Percentiles rank a stretch among this genome's conserved stretches.
These are phyloP conservation scores for Nigrospora oryzae DNA, from an alignment of 2,329 filamentous ascomycete species.

Conservation along the genomic window DNA sequence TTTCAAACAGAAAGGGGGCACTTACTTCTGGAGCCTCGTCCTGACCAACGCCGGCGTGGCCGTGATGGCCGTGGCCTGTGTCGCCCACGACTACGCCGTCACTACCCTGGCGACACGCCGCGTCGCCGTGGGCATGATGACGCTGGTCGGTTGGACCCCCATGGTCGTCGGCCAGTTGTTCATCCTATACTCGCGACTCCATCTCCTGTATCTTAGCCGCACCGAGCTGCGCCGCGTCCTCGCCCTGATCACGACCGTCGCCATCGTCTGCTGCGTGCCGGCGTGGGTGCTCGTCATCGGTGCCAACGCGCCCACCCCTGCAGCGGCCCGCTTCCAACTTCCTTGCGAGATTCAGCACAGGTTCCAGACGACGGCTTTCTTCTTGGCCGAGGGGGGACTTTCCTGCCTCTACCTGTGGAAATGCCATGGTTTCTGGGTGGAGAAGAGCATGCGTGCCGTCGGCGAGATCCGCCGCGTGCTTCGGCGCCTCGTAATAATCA, in stretches of 20 bases:
- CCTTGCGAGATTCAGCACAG: slow-evolving; percentile 10
- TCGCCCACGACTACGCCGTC: slow-evolving; percentile 8
- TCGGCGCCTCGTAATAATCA: too few species aligned
- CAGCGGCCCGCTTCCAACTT: background rate
- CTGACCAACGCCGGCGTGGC: slow-evolving; percentile 16
- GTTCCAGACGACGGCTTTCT: slow-evolving; percentile 32
- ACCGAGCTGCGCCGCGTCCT: slow-evolving; percentile 38
- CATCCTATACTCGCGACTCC: slow-evolving; percentile 52
- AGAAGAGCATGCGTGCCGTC: too few species aligned
- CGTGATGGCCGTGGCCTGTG: slow-evolving; percentile 4
- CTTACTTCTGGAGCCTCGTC: slow-evolving; percentile 33
- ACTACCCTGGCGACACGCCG: slow-evolving; percentile 3
- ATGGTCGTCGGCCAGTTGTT: slow-evolving; percentile 51
- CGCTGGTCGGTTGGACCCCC: slow-evolving; percentile 42
- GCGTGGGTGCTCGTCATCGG: slow-evolving; percentile 34
- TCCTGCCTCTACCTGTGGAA: slow-evolving; percentile 44
- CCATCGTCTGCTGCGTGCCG: slow-evolving; percentile 42
- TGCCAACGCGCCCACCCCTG: background rate
- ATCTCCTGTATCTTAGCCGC: slow-evolving; percentile 45
- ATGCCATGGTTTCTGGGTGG: slow-evolving; percentile 27
- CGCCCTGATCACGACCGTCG: slow-evolving; percentile 46
- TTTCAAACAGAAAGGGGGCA: slow-evolving; percentile 26
- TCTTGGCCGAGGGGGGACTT: slow-evolving; percentile 33
- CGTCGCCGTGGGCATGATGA: slow-evolving; percentile 7
- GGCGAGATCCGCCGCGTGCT: too few species aligned